Evolutionary conservation across 257 asterid species (phyloP), one percentile per base, ranked within the genome.

Genomic region (Verbascum thapsus): DNA sequence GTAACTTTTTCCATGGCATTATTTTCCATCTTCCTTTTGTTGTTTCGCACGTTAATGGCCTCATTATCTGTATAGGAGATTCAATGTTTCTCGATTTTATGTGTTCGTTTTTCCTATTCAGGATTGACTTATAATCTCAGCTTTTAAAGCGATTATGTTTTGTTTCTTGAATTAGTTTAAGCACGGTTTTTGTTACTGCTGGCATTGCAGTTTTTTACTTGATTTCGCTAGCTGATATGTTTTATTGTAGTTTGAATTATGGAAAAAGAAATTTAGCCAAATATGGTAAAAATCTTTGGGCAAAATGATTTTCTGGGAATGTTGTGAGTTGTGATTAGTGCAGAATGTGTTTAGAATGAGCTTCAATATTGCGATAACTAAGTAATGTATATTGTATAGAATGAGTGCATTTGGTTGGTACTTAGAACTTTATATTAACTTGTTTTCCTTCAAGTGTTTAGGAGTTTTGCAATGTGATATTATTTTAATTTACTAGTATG

Each of bases 151-250:
- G 55, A n/a, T 47, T 10, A 26, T 7, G 11, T 45, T 60, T n/a
- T 47, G 48, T 22, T 60, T 60, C 52, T 11, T 15, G 61, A 65
- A 58, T 23, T 53, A 17, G 47, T 50, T 18, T 48, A 10, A 0
- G 22, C 10, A 9, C 50, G 5, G n/a, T 19, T 32, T n/a, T 37
- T 18, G 30, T 65, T n/a, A n/a, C n/a, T n/a, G n/a, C 34, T 50
- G 61, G n/a, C 39, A 41, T 51, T n/a, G 64, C 42, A 57, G 66
- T 69, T 57, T 41, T 72, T n/a, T n/a, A 22, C 71, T 54, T 48
- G 67, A 53, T 18, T 30, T 7, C 13, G 7, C 56, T 35, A 35
- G 48, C 57, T 56, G 70, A 69, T 77, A 1, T 58, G 50, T 12
- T 53, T 50, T 52, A 44, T 47, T 59, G 20, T 32, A n/a, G n/a